Base-by-base conservation (phyloP, 2,329 filamentous ascomycete species). In the Intubia oerlemansii region DNA sequence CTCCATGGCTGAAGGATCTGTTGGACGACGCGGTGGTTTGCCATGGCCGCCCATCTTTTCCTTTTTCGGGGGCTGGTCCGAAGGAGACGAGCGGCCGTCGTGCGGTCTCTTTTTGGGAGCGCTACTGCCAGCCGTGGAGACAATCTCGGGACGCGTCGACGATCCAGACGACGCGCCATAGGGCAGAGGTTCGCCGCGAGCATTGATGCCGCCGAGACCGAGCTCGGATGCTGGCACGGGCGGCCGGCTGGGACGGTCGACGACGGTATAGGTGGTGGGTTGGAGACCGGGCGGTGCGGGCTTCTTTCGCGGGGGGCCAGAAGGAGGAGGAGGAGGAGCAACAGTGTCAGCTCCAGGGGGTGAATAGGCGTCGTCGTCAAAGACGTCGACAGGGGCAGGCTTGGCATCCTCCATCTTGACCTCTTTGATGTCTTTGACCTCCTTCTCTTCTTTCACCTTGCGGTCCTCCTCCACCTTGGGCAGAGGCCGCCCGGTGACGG, bases 1-100 rank as follows among this genome's bases (percentile, higher is more conserved):
- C 32, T 57, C 53, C 56, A 63, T 59, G 12, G 59, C 60, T 2
- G 59, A 59, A 3, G 59, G 59, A 30, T 65, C 60, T 7, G 40
- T 44, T 7, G 47, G 41, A 24, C 43, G 41, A 16, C 33, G 38
- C 14, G 42, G 37, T 10, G 38, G 36, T 28, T 35, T 43, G 8
- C n/a, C 19, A 21, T 21, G 19, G 19, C 19, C 19, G 8, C 19
- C 19, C 19, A 8, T n/a, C 19, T 8, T 21, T 48, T 59, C 55
- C 39, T 49, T 49, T 39, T 60, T 61, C 1, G 47, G 30, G 5
- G 40, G 37, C 4, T 48, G 47, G 26, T 45, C 43, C 7, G 36
- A 31, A 11, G 14, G 22, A 7, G 32, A 25, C 16, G 32, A 33
- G 32, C 41, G 34, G 4, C 42, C 47, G n/a, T 61, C 56, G 11